These are phyloP conservation scores for Paraphaeosphaeria minitans DNA, from an alignment of 2,329 filamentous ascomycete genomes.

Conservation along the genomic window DNA sequence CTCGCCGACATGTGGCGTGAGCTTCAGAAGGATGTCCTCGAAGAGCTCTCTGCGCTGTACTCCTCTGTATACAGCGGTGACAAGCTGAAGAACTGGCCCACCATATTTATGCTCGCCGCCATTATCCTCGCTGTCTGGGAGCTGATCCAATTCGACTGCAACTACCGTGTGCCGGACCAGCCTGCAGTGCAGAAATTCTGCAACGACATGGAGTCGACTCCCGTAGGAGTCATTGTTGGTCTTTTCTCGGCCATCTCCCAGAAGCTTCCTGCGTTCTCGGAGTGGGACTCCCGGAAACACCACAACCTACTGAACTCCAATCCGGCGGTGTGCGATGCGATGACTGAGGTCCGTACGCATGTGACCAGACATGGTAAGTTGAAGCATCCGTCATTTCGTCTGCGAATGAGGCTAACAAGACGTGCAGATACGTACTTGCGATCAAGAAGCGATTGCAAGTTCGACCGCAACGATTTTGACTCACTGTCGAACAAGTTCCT, in stretches of 20 bases:
- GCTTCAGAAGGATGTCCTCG: slow-evolving; percentile 92
- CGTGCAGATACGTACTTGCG: slow-evolving; percentile 81
- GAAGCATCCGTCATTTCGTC: slow-evolving; percentile 14
- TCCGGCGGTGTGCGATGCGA: slow-evolving; percentile 86
- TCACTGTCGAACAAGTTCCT: slow-evolving; percentile 96
- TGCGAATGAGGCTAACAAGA: slow-evolving; percentile 49
- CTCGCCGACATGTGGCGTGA: slow-evolving; percentile 98
- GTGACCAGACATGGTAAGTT: slow-evolving; percentile 89
- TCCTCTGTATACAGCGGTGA: slow-evolving; percentile 98
- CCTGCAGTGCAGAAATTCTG: slow-evolving; percentile 92
- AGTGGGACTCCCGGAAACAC: slow-evolving; percentile 93
- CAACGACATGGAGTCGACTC: slow-evolving; percentile 93
- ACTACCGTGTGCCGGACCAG: slow-evolving; percentile 88
- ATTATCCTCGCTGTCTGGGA: slow-evolving; percentile 96
- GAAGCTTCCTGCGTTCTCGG: slow-evolving; percentile 88
- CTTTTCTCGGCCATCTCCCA: slow-evolving; percentile 98
- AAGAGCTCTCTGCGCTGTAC: slow-evolving; percentile 90
- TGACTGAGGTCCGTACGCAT: slow-evolving; percentile 94
- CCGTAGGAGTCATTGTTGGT: slow-evolving; percentile 93
- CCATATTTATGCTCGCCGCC: slow-evolving; percentile 95
- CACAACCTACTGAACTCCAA: slow-evolving; percentile 91
- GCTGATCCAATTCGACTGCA: slow-evolving; percentile 98
- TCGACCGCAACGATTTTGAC: slow-evolving; percentile 92
- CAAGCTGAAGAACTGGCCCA: slow-evolving; percentile 98
- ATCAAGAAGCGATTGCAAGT: slow-evolving; percentile 77